Evolutionary conservation across 1,284 basidiomycete genomes (phyloP).

Genomic region (Leccinum subspadiceum): DNA sequence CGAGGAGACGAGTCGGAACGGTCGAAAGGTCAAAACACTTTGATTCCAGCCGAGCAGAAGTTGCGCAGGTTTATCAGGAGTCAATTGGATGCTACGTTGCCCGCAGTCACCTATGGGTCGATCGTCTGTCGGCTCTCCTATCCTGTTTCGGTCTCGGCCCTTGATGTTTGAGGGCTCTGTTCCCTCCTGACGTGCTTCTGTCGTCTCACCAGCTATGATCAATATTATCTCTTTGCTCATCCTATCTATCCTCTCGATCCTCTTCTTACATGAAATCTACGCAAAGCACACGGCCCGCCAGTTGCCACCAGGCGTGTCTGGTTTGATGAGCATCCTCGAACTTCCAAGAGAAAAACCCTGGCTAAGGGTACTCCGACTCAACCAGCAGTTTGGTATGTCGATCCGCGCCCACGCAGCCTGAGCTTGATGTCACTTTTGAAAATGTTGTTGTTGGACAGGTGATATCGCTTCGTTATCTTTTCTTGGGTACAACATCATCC

Average conservation of each 20-base stretch:
- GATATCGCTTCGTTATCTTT: conserved; percentile 19
- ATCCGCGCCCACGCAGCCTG: neutral
- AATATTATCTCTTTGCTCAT: neutral
- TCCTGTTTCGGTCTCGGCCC: neutral
- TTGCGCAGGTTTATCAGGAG: neutral
- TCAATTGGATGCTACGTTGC: too few species aligned
- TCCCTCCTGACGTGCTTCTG: neutral
- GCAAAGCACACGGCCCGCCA: neutral
- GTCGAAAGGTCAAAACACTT: too few species aligned
- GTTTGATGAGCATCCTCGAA: conserved; percentile 14
- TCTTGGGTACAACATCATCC: conserved; percentile 15
- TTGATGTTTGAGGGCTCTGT: too few species aligned
- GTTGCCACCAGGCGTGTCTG: conserved; percentile 19
- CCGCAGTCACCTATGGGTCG: neutral
- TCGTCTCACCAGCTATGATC: too few species aligned
- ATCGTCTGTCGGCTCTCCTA: neutral
- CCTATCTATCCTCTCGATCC: too few species aligned
- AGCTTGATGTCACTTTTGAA: neutral
- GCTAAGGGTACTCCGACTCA: conserved; percentile 11
- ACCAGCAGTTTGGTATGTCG: conserved; percentile 12
- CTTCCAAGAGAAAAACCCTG: neutral
- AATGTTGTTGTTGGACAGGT: conserved; percentile 8
- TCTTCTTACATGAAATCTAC: neutral
- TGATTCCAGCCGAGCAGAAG: too few species aligned
- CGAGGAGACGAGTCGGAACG: neutral